These are phyloP conservation scores for Tanacetum coccineum DNA, from an alignment of 129 eudicot species.

Conservation along the genomic window DNA sequence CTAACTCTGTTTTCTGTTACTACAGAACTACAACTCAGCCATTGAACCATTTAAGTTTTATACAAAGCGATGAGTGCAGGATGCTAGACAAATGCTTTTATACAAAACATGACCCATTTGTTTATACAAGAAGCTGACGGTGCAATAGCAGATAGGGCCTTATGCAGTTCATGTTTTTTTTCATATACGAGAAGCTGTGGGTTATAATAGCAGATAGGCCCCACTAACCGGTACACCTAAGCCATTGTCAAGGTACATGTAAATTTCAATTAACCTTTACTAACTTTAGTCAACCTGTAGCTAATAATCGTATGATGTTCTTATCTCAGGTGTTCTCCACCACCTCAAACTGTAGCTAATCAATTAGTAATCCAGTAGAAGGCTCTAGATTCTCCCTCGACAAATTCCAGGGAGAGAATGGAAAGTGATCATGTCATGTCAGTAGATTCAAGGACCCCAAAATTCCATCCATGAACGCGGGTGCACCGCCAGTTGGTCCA, in stretches of 20 bases:
- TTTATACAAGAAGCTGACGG: no score
- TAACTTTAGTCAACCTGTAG: neutral
- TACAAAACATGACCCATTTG: no score
- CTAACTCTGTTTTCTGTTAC: no score
- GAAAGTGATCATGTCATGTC: slow-evolving; percentile 59
- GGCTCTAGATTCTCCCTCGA: slow-evolving; percentile 29
- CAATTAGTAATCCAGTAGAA: slow-evolving; percentile 29
- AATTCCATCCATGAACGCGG: slow-evolving; percentile 35
- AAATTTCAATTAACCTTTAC: neutral
- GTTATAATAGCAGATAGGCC: neutral
- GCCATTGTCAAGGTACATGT: slow-evolving; percentile 46
- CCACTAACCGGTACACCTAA: slow-evolving; percentile 32
- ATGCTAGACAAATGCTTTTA: no score
- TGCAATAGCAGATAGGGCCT: no score
- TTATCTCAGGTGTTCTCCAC: slow-evolving; percentile 46
- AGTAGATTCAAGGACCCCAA: slow-evolving; percentile 53
- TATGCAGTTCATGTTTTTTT: no score
- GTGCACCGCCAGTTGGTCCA: slow-evolving; percentile 47
- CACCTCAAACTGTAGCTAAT: slow-evolving; percentile 24
- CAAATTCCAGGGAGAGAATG: slow-evolving; percentile 36
- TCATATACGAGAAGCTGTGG: no score
- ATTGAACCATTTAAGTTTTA: no score
- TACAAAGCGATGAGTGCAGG: no score
- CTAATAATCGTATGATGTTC: neutral
- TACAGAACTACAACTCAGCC: no score